Conservation (phyloP, 768 basidiomycete genomes). For the Tephrocybe sp. region DNA sequence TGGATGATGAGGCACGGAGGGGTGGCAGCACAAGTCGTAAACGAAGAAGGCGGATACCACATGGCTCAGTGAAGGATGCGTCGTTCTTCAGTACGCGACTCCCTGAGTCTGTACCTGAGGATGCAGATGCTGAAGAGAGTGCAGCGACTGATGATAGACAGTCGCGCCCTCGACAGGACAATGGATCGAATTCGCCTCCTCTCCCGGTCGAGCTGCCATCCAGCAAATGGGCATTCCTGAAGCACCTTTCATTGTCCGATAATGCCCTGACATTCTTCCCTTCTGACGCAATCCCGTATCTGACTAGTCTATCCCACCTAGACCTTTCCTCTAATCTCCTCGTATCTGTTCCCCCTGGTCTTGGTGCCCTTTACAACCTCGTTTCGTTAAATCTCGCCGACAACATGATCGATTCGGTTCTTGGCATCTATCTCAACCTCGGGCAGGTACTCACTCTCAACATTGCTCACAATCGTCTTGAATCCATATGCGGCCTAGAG, state of each 20-base stretch:
- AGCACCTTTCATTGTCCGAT: slow-evolving; percentile 74
- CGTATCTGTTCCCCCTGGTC: slow-evolving; percentile 79
- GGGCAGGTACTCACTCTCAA: slow-evolving; percentile 79
- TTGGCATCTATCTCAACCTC: slow-evolving; percentile 81
- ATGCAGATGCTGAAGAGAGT: slow-evolving; percentile 26
- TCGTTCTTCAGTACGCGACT: slow-evolving; percentile 52
- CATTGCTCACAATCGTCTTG: slow-evolving; percentile 83
- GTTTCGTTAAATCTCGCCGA: slow-evolving; percentile 92
- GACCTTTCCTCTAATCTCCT: slow-evolving; percentile 92
- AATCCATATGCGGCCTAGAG: slow-evolving; percentile 94
- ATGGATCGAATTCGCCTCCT: slow-evolving; percentile 27
- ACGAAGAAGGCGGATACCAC: slow-evolving; percentile 44
- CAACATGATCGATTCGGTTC: slow-evolving; percentile 96
- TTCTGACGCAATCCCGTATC: slow-evolving; percentile 59
- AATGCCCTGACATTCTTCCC: slow-evolving; percentile 83
- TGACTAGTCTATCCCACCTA: slow-evolving; percentile 77
- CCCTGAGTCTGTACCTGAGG: slow-evolving; percentile 60
- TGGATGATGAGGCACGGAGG: slow-evolving; percentile 72
- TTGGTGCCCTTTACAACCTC: slow-evolving; percentile 75
- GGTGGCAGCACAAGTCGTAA: slow-evolving; percentile 52
- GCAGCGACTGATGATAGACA: slow-evolving; percentile 17
- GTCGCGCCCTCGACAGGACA: slow-evolving; percentile 15
- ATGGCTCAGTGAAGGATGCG: slow-evolving; percentile 35
- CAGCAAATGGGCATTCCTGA: slow-evolving; percentile 74
- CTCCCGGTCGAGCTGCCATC: slow-evolving; percentile 45